phyloP scores from a whole-genome alignment of 208 protist species.

The Crithidia mellificae region DNA sequence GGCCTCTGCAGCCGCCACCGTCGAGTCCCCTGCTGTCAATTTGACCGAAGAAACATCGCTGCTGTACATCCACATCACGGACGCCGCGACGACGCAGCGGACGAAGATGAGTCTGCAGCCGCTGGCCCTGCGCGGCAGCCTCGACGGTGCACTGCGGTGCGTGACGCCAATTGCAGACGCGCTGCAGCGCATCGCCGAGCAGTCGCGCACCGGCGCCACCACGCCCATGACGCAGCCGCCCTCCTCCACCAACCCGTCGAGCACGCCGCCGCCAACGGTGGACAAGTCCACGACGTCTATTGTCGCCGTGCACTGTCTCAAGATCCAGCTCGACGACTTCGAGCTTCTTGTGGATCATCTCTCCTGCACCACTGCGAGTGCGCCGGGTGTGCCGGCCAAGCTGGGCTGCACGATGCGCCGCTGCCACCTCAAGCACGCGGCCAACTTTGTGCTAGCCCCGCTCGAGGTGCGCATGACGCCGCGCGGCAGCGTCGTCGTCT shows the following conservation, averaged over 20 bases:
- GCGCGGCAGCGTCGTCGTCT: conserved; percentile 31
- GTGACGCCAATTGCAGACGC: conserved; percentile 31
- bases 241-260: background rate
- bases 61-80: conserved; percentile 24
- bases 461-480: conserved; percentile 37
- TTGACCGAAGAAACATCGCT: conserved; percentile 21
- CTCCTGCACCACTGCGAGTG: conserved; percentile 29
- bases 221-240: background rate
- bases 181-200: conserved; percentile 28
- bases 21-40: conserved; percentile 9
- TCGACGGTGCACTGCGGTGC: conserved; percentile 28
- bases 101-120: conserved; percentile 23
- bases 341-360: conserved; percentile 28
- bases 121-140: conserved; percentile 19
- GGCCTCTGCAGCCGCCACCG: conserved; percentile 18
- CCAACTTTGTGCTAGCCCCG: conserved; percentile 31
- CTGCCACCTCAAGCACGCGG: conserved; percentile 30
- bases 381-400: conserved; percentile 19
- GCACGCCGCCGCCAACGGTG: background rate
- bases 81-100: conserved; percentile 9
- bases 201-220: conserved; percentile 11
- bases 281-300: conserved; percentile 17
- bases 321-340: conserved; percentile 24
- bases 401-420: conserved; percentile 44
- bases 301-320: conserved; percentile 17